These are phyloP conservation scores for Adenanthera pavonina DNA, from an alignment of 306 rosid genomes.

Conservation along the genomic window DNA sequence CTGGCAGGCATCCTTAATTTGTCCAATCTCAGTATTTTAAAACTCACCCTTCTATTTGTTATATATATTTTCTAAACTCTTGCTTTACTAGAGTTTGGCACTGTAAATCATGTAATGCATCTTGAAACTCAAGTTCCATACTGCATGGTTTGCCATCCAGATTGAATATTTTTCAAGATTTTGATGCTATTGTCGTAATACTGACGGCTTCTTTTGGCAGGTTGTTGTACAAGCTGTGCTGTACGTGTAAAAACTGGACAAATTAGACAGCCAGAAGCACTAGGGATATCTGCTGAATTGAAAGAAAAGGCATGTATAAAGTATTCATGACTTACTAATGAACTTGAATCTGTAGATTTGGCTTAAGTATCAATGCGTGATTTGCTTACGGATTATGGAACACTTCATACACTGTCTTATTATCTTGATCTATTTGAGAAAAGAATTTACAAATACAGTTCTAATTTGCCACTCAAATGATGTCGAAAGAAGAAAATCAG, in stretches of 20 bases:
- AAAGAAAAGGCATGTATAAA: conserved; percentile 64
- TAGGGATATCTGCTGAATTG: conserved; percentile 93
- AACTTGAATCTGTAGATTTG: conserved; percentile 27
- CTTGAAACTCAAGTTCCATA: conserved; percentile 13
- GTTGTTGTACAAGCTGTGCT: conserved; percentile 99
- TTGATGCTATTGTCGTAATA: conserved; percentile 30
- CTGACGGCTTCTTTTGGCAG: conserved; percentile 49
- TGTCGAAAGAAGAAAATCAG: conserved; percentile 24
- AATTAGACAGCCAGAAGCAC: conserved; percentile 93
- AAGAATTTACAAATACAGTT: background rate
- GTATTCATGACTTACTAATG: background rate
- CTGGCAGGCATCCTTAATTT: conserved; percentile 8
- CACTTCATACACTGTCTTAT: background rate
- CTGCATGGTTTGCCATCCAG: background rate
- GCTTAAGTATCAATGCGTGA: conserved; percentile 31
- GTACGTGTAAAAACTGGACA: conserved; percentile 92
- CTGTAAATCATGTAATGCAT: conserved; percentile 7
- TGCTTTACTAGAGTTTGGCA: conserved; percentile 17
- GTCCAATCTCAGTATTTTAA: conserved; percentile 12
- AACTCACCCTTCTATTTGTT: background rate
- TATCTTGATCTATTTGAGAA: background rate
- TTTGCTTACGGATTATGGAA: conserved; percentile 3
- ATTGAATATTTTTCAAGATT: conserved; percentile 24
- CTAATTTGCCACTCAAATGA: conserved; percentile 9
- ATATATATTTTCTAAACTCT: background rate